Evolutionary conservation across 2,329 filamentous ascomycete species (phyloP), one percentile per base, ranked within the genome.

Genomic region (Alternaria consortialis): DNA sequence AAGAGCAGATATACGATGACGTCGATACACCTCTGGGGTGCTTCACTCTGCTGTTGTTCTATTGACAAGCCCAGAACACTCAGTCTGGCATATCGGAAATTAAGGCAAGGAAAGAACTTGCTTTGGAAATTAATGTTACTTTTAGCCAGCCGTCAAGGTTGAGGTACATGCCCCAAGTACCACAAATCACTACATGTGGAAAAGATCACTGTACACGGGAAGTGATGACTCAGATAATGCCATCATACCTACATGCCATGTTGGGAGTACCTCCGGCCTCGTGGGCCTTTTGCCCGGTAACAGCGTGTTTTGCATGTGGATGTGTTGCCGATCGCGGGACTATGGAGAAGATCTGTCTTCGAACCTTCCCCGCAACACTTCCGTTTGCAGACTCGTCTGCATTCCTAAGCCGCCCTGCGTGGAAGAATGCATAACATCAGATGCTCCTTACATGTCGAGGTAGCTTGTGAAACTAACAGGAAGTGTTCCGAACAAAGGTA

Each of bases 311-410:
- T 29, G 17, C 27, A n/a, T 25, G 31, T 39, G 17, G 29, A 47
- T 44, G 31, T 47, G 27, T 36, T 44, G 57, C 53, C 48, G 44
- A 60, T 60, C 57, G 34, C 37, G 27, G 39, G 17, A 34, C 46
- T 40, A 40, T 25, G 32, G 17, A 29, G 15, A 40, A 40, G 34
- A 15, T 32, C 51, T 48, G n/a, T 1, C 13, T 46, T 29, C 11
- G 7, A 42, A 42, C 15, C 31, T 48, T 56, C 43, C 36, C 51
- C 36, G 43, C 43, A 48, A 43, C 12, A n/a, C 25, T 46, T 39
- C 20, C 52, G 31, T 20, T 44, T 48, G 32, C 53, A 39, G 42
- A 5, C 17, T 43, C 23, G 43, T 25, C 46, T 34, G 31, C 46
- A 23, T 48, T 48, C 46, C 31, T 50, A 1, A 50, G 46, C 46